Percentiles rank a stretch among this genome's conserved stretches.
Evolutionary conservation across 2,329 filamentous ascomycete species (phyloP).

Genomic region (Trichoderma endophyticum): DNA sequence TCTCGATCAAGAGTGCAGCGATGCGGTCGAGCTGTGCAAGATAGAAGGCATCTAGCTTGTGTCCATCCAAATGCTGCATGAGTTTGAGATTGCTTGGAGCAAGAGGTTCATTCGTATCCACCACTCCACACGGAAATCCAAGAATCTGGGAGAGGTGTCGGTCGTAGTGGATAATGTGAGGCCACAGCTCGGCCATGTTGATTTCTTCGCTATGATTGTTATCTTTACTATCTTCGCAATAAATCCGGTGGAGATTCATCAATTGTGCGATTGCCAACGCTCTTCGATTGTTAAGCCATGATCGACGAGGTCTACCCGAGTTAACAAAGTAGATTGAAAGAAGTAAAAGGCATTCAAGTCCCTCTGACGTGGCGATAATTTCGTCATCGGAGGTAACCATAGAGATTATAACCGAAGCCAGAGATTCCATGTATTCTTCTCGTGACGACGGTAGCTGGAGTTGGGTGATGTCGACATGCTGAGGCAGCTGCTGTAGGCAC

Average conservation of each 20-base stretch:
- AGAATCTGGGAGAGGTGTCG: constrained; percentile 10
- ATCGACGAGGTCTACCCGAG: constrained; percentile 7
- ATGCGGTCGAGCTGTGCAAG: constrained; percentile 4
- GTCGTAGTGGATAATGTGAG: constrained; percentile 11
- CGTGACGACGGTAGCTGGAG: background rate
- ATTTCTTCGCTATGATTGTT: background rate
- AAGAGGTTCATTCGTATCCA: background rate
- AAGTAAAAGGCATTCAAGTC: constrained; percentile 12
- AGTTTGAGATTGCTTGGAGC: background rate
- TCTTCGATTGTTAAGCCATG: constrained; percentile 17
- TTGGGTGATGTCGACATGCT: background rate
- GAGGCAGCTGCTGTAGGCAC: constrained; percentile 12
- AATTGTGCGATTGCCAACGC: constrained; percentile 12
- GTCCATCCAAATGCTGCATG: background rate
- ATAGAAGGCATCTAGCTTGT: constrained; percentile 5
- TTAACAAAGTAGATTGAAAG: constrained; percentile 13
- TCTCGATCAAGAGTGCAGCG: background rate
- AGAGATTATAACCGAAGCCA: background rate
- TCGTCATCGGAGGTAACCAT: constrained; percentile 12
- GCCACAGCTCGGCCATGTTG: background rate
- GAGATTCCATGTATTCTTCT: background rate
- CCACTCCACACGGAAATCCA: constrained; percentile 3
- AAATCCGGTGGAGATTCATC: background rate
- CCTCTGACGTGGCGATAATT: constrained; percentile 3
- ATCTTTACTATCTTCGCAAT: background rate